phyloP scores from a whole-genome alignment of 2,329 filamentous ascomycete species.

The Apiospora marii region DNA sequence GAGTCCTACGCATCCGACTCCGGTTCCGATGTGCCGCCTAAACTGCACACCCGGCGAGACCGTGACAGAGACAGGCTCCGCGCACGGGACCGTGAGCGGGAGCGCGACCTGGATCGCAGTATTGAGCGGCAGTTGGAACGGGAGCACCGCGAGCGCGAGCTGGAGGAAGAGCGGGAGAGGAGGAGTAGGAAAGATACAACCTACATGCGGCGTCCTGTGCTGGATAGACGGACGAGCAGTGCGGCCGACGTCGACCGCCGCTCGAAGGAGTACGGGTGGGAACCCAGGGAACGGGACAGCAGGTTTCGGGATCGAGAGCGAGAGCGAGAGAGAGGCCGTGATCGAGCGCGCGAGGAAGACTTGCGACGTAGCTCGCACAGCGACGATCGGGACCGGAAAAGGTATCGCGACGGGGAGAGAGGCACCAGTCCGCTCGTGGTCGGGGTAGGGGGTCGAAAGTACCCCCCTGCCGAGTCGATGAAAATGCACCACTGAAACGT shows the following conservation, averaged over 20 bases:
- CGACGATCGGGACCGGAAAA: constrained; percentile 39
- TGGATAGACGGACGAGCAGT: constrained; percentile 41
- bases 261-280: constrained; percentile 36
- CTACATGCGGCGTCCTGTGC: constrained; percentile 36
- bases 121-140: constrained; percentile 36
- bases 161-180: constrained; percentile 37
- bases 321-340: constrained; percentile 37
- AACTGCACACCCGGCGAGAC: constrained; percentile 31
- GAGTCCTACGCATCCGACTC: constrained; percentile 41
- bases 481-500: not conserved
- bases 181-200: constrained; percentile 36
- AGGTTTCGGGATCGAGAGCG: constrained; percentile 33
- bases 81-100: constrained; percentile 33
- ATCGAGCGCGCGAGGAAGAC: constrained; percentile 42
- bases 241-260: constrained; percentile 40
- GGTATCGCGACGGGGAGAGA: constrained; percentile 33
- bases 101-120: constrained; percentile 36
- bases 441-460: constrained; percentile 40
- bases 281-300: constrained; percentile 30
- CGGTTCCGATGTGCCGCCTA: constrained; percentile 35
- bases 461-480: constrained; percentile 33
- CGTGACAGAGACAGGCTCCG: constrained; percentile 27
- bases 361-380: constrained; percentile 40
- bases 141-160: constrained; percentile 26
- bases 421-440: constrained; percentile 29